Evolutionary conservation across 108 stramenopile genomes (phyloP).

Genomic region (Pseudonitzschia multistriata): DNA sequence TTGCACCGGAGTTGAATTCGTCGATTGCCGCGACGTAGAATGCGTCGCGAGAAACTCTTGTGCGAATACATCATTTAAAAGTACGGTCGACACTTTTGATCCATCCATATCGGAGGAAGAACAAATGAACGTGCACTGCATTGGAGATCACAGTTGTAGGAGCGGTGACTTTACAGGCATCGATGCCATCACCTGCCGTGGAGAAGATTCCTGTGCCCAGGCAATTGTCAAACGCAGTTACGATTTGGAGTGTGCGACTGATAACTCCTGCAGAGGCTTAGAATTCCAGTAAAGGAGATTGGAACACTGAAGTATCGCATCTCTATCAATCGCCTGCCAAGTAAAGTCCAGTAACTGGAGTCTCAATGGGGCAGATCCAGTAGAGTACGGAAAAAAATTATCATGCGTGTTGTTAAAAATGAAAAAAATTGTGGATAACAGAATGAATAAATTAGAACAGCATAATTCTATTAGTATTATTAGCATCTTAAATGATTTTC

Average conservation of each 20-base stretch:
- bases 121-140: neutral
- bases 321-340: too few relatives aligned
- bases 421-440: too few relatives aligned
- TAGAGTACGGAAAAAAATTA: too few relatives aligned
- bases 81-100: neutral
- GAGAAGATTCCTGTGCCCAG: neutral
- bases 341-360: too few relatives aligned
- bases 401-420: too few relatives aligned
- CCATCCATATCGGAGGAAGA: neutral
- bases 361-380: too few relatives aligned
- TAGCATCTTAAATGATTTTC: too few relatives aligned
- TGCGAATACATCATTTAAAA: neutral
- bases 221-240: neutral
- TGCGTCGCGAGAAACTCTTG: neutral
- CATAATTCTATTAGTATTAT: too few relatives aligned
- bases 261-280: neutral
- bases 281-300: neutral
- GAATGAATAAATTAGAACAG: too few relatives aligned
- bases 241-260: neutral
- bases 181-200: neutral
- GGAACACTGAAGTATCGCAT: neutral
- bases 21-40: neutral
- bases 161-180: neutral
- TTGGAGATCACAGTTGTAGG: neutral
- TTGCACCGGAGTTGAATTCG: neutral